These are phyloP conservation scores for Hypomontagnella submonticulosa DNA, from an alignment of 495 filamentous ascomycete genomes.

Conservation along the genomic window DNA sequence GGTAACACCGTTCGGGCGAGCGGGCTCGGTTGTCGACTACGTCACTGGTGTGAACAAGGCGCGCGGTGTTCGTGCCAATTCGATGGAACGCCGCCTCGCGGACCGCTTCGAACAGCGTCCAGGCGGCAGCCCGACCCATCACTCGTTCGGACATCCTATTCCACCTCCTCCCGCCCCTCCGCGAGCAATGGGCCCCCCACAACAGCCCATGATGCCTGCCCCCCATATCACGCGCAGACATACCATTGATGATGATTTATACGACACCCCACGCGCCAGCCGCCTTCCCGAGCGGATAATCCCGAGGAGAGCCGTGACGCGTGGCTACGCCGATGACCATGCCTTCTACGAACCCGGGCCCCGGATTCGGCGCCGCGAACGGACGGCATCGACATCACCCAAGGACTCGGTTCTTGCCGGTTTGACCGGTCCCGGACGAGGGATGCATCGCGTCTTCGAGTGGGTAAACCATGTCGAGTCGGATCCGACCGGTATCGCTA, in stretches of 20 bases:
- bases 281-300: constrained; percentile 29
- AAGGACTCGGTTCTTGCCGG: constrained; percentile 58
- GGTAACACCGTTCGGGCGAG: constrained; percentile 49
- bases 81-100: constrained; percentile 58
- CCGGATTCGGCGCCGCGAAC: constrained; percentile 40
- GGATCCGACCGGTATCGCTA: constrained; percentile 26
- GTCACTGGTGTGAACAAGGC: constrained; percentile 48
- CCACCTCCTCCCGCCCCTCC: constrained; percentile 44
- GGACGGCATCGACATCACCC: constrained; percentile 40
- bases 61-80: constrained; percentile 50
- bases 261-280: constrained; percentile 41
- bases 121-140: constrained; percentile 40
- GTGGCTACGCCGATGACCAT: constrained; percentile 43
- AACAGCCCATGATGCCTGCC: constrained; percentile 31
- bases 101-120: constrained; percentile 53
- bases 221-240: constrained; percentile 49
- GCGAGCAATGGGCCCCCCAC: constrained; percentile 47
- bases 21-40: constrained; percentile 51
- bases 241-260: constrained; percentile 57
- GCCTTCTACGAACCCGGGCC: constrained; percentile 30
- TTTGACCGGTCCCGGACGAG: constrained; percentile 56
- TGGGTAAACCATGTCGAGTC: constrained; percentile 61
- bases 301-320: constrained; percentile 36
- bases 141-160: constrained; percentile 43
- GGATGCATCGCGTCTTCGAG: constrained; percentile 59